phyloP scores from a whole-genome alignment of 1,284 basidiomycete genomes.

The Rhizopogon parksii region DNA sequence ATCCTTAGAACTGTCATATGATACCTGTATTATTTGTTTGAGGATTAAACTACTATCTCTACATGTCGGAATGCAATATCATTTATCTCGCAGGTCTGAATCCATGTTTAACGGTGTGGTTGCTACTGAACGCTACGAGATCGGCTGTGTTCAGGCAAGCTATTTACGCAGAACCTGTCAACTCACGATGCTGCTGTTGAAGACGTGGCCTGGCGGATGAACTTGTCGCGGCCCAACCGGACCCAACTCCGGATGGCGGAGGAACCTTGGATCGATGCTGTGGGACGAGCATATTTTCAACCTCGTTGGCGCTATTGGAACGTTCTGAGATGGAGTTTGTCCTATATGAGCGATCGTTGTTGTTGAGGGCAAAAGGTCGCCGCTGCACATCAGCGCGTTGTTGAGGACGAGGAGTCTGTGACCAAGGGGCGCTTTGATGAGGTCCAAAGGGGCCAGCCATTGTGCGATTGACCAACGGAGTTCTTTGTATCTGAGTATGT shows the following conservation, averaged over 20 bases:
- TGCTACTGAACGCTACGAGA: slow-evolving; percentile 9
- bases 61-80: no score
- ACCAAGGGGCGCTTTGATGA: slow-evolving; percentile 23
- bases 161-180: not conserved
- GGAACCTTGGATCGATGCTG: slow-evolving; percentile 17
- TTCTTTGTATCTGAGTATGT: slow-evolving; percentile 57
- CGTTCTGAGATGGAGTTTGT: slow-evolving; percentile 48
- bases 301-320: slow-evolving; percentile 62
- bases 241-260: slow-evolving; percentile 18
- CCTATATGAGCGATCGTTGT: slow-evolving; percentile 32
- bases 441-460: slow-evolving; percentile 27
- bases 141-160: not conserved
- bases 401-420: slow-evolving; percentile 12
- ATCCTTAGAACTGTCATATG: slow-evolving; percentile 8
- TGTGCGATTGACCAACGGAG: slow-evolving; percentile 54
- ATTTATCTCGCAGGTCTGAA: slow-evolving; percentile 26
- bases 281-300: slow-evolving; percentile 52
- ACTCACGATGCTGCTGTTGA: slow-evolving; percentile 26
- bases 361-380: slow-evolving; percentile 18
- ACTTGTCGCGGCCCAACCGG: slow-evolving; percentile 23
- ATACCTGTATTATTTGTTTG: slow-evolving; percentile 17
- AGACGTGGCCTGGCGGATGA: slow-evolving; percentile 14
- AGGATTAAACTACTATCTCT: not conserved
- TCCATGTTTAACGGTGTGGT: slow-evolving; percentile 19
- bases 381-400: slow-evolving; percentile 19